Evolutionary conservation across 2,329 filamentous ascomycete species (phyloP).

Genomic region (Pleoardoris graminearum): DNA sequence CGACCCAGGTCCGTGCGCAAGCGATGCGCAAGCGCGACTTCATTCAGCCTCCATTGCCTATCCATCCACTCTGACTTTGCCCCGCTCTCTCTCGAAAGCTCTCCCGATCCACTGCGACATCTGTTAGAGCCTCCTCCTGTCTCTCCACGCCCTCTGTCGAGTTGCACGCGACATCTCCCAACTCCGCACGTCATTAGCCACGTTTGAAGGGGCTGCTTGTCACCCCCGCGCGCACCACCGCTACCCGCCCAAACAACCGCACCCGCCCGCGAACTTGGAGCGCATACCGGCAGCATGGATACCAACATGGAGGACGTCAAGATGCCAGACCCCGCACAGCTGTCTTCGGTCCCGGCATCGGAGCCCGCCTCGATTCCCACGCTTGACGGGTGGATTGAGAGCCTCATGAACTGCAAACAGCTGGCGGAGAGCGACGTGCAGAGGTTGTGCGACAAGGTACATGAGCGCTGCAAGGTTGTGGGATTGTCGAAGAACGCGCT

Average conservation of each 20-base stretch:
- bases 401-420: slow-evolving; percentile 98
- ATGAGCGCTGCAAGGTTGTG: slow-evolving; percentile 8
- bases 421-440: slow-evolving; percentile 92
- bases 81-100: slow-evolving; percentile 18
- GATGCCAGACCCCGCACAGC: slow-evolving; percentile 74
- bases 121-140: slow-evolving; percentile 2
- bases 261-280: slow-evolving; percentile 27
- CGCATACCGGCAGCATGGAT: slow-evolving; percentile 73
- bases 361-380: slow-evolving; percentile 91
- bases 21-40: slow-evolving; percentile 12
- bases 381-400: slow-evolving; percentile 98
- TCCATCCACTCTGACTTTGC: slow-evolving; percentile 25
- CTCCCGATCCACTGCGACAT: slow-evolving; percentile 17
- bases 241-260: slow-evolving; percentile 33
- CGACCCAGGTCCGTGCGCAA: slow-evolving; percentile 6
- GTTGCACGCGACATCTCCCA: slow-evolving; percentile 13
- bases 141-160: slow-evolving; percentile 6
- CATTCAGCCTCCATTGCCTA: slow-evolving; percentile 22
- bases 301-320: slow-evolving; percentile 99
- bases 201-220: slow-evolving; percentile 43
- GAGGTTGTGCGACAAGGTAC: slow-evolving; percentile 94
- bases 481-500: slow-evolving; percentile 8
- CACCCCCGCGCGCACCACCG: slow-evolving; percentile 37
- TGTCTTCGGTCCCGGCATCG: slow-evolving; percentile 67
- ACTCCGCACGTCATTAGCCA: slow-evolving; percentile 43